Evolutionary conservation across 2,329 filamentous ascomycete species (phyloP), one percentile per base, ranked within the genome.

Genomic region (Phyllosticta citriasiana): DNA sequence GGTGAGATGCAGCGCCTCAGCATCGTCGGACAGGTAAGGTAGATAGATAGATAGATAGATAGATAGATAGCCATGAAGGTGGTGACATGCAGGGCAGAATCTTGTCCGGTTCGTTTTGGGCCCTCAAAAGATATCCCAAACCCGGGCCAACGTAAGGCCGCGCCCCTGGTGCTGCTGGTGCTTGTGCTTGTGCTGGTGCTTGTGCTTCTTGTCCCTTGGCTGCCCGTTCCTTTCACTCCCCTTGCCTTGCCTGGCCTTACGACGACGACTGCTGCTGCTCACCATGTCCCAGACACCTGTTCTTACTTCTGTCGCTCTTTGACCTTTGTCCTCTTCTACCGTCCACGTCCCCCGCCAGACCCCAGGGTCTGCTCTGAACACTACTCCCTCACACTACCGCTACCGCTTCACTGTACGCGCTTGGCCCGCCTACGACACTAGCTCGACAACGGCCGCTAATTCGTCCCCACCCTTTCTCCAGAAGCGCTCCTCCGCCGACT

Each of bases 131-230:
- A 3, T 9, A 12, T 3, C 33, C 7, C 16, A 12, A 14, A 40
- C 33, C 33, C 33, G 33, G 33, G 33, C 33, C 33, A 12, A 40
- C 33, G 33, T 47, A n/a, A 4, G 14, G 26, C 35, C 30, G 35
- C 58, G 52, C 53, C 58, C 53, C n/a, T 35, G 57, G n/a, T 27
- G 57, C 58, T 55, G 58, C 26, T 55, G 35, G n/a, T 25, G 55
- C 33, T 35, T 53, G 52, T 27, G 22, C 52, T 8, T 12, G n/a
- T n/a, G n/a, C n/a, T n/a, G n/a, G n/a, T n/a, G n/a, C 5, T 53
- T 16, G 26, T n/a, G n/a, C n/a, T n/a, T 27, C 52, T 16, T 26
- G 22, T n/a, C 9, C 22, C 22, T 27, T 6, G 14, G 40, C 14
- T n/a, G 3, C 14, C 40, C 40, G 40, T 47, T n/a, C 40, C 27